Conservation (phyloP, 495 filamentous ascomycete genomes). For the Cenococcum geophilum region DNA sequence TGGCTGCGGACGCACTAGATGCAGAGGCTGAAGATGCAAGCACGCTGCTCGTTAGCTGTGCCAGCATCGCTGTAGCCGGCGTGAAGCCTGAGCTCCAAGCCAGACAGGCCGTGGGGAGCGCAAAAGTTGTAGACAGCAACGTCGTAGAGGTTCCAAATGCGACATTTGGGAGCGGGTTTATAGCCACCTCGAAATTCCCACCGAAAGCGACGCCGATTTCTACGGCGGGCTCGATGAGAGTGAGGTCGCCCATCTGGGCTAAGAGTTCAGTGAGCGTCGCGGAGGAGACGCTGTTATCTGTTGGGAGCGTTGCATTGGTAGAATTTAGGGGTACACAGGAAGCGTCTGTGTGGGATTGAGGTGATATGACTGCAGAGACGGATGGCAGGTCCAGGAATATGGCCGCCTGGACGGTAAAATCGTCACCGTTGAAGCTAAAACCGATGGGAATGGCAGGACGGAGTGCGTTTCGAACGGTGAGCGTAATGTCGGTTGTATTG, state of each 20-base stretch:
- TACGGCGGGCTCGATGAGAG: conserved; percentile 15
- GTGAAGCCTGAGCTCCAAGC: not conserved
- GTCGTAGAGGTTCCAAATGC: conserved; percentile 6
- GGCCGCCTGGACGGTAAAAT: conserved; percentile 7
- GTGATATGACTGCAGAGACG: conserved; percentile 10
- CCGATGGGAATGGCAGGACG: conserved; percentile 20
- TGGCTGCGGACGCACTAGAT: not conserved
- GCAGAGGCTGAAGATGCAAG: not conserved
- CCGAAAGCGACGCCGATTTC: conserved; percentile 13
- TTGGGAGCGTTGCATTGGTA: not conserved
- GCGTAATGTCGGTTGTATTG: conserved; percentile 13
- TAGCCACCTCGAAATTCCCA: conserved; percentile 8
- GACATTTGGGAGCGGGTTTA: not conserved
- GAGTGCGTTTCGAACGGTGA: conserved; percentile 12
- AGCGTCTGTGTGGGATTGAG: conserved; percentile 1
- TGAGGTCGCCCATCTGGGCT: conserved; percentile 14
- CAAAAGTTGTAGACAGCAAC: conserved; percentile 15
- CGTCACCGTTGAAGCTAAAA: conserved; percentile 19
- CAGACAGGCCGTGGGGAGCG: conserved; percentile 17
- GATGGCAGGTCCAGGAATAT: conserved; percentile 20
- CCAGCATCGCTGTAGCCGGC: not conserved
- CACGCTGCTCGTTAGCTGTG: not conserved
- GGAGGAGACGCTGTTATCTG: conserved; percentile 6
- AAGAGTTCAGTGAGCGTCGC: conserved; percentile 1
- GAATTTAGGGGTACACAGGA: not conserved